A percentile compares a stretch with the other conserved stretches of the same genome.
These are phyloP conservation scores for Brassica carinata DNA, from an alignment of 345 rosid species.

Conservation along the genomic window DNA sequence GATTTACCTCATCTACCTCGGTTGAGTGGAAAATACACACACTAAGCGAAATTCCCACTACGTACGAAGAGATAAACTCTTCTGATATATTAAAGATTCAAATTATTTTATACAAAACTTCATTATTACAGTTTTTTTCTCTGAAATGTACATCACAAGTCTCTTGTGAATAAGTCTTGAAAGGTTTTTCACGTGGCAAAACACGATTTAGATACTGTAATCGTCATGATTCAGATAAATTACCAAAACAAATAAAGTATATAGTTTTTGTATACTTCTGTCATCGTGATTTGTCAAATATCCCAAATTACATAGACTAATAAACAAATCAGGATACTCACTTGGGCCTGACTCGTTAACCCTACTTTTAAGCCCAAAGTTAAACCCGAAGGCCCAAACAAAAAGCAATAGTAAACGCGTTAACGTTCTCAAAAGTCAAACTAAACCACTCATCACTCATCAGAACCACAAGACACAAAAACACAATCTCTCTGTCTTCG, in stretches of 20 bases:
- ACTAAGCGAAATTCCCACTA: not conserved
- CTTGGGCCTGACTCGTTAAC: not conserved
- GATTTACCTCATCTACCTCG: not conserved
- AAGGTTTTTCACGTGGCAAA: not conserved
- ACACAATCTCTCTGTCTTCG: slow-evolving; percentile 1
- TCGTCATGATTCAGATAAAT: not conserved
- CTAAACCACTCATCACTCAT: not conserved
- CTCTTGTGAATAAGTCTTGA: not conserved
- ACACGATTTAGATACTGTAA: not conserved
- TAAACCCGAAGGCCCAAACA: not conserved
- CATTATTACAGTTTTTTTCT: too few species aligned
- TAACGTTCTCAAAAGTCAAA: slow-evolving; percentile 3
- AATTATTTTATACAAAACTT: not conserved
- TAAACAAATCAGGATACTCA: not conserved
- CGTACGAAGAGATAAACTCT: slow-evolving; percentile 4
- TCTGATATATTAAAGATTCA: not conserved
- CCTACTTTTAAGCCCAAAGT: not conserved
- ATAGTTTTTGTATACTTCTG: not conserved
- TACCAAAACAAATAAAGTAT: not conserved
- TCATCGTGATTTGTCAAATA: not conserved
- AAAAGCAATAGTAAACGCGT: slow-evolving; percentile 1
- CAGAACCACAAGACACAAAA: not conserved
- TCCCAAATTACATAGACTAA: not conserved
- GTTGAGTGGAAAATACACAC: not conserved
- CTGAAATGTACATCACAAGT: not conserved